A percentile compares a stretch with the other conserved stretches of the same genome.
phyloP scores from a whole-genome alignment of 176 grass and related monocot species.

The barley (Hordeum vulgare) region DNA sequence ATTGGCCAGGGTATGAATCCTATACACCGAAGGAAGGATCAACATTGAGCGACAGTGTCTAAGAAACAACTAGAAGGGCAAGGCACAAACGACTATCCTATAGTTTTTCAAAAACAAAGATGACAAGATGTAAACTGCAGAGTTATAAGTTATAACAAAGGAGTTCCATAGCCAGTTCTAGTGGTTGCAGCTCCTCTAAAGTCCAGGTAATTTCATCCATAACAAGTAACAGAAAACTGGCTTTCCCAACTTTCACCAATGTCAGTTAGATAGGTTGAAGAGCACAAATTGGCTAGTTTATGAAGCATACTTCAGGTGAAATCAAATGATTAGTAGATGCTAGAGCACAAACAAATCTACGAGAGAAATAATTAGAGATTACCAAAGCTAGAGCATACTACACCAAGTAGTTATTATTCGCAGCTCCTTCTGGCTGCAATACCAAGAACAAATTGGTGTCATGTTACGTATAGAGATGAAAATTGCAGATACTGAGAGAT shows the following conservation, averaged over 20 bases:
- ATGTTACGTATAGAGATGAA: neutral
- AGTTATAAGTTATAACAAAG: neutral
- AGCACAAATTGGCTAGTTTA: too few species aligned
- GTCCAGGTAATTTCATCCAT: neutral
- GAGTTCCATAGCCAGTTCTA: neutral
- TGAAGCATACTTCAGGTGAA: too few species aligned
- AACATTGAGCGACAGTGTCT: neutral
- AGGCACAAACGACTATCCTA: neutral
- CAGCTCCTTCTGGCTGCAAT: too few species aligned
- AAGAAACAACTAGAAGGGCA: neutral
- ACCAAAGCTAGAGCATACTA: too few species aligned
- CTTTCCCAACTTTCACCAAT: neutral
- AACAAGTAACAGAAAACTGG: neutral
- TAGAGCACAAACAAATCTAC: too few species aligned
- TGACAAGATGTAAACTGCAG: too few species aligned
- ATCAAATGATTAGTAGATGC: too few species aligned
- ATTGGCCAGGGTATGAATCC: neutral
- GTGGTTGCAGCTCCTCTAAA: neutral
- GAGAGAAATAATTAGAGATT: too few species aligned
- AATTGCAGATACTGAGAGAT: neutral
- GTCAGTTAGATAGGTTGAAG: too few species aligned
- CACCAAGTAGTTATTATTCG: too few species aligned
- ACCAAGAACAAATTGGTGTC: constrained; percentile 5
- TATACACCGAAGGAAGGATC: neutral
- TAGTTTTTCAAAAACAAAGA: neutral